A percentile compares a stretch with the other conserved stretches of the same genome.
Conservation (phyloP, 306 rosid species). For the Vachellia pachyceras region DNA sequence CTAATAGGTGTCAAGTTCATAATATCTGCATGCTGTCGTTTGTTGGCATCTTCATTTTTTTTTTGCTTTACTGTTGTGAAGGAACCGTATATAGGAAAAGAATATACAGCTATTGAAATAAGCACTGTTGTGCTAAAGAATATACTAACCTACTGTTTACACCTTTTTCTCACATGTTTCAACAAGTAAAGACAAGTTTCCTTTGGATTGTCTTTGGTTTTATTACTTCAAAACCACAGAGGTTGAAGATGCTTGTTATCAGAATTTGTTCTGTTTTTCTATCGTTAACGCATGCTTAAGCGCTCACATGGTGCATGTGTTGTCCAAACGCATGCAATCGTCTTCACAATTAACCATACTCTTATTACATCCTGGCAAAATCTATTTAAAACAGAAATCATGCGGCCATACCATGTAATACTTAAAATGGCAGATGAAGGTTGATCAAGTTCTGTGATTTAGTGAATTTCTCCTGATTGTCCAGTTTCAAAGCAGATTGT, state of each 20-base stretch:
- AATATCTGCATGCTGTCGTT: neutral
- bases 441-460: neutral
- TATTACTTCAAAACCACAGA: neutral
- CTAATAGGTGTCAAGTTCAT: slow-evolving; percentile 1
- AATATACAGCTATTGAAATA: neutral
- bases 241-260: neutral
- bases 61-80: neutral
- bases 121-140: neutral
- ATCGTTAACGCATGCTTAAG: neutral
- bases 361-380: neutral
- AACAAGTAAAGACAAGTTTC: neutral
- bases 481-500: neutral
- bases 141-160: neutral
- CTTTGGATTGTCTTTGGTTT: neutral
- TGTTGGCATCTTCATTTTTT: slow-evolving; percentile 2
- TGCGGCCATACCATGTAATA: neutral
- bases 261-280: neutral
- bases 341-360: neutral
- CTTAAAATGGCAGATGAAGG: neutral
- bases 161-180: neutral
- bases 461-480: neutral
- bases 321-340: neutral
- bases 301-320: neutral
- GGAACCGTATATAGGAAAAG: neutral
- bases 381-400: neutral